Percentiles rank a stretch among this genome's conserved stretches.
phyloP scores from a whole-genome alignment of 768 basidiomycete genomes.

The Cystofilobasidium ferigula region DNA sequence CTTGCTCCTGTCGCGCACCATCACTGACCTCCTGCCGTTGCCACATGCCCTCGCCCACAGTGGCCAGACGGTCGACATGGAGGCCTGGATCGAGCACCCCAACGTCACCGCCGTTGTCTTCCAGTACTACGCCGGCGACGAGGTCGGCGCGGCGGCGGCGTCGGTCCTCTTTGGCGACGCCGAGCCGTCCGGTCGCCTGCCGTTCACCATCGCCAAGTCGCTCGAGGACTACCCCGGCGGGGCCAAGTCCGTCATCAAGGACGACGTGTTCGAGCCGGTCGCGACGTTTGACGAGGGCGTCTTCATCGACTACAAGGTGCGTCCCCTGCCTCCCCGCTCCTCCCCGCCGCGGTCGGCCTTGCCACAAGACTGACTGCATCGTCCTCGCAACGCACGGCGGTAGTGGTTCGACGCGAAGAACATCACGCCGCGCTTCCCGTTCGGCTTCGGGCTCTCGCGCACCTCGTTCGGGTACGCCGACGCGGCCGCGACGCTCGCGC shows the following conservation, averaged over 20 bases:
- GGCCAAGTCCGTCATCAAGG: slow-evolving; percentile 2
- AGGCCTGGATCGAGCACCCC: slow-evolving; percentile 20
- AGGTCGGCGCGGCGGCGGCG: slow-evolving; percentile 58
- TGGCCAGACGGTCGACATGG: slow-evolving; percentile 24
- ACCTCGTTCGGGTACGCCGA: slow-evolving; percentile 34
- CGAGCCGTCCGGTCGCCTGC: slow-evolving; percentile 62
- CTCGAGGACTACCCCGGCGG: slow-evolving; percentile 47
- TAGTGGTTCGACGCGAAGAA: slow-evolving; percentile 43
- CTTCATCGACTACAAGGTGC: slow-evolving; percentile 24
- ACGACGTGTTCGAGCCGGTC: slow-evolving; percentile 13
- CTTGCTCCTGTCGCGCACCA: too few species aligned
- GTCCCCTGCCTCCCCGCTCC: not conserved
- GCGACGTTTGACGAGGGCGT: slow-evolving; percentile 17
- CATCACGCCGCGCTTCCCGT: slow-evolving; percentile 37
- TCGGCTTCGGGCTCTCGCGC: slow-evolving; percentile 28
- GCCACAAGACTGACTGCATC: too few species aligned
- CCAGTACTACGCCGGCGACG: slow-evolving; percentile 43
- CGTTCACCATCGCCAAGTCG: slow-evolving; percentile 64
- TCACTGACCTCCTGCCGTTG: not conserved
- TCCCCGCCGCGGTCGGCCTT: too few species aligned
- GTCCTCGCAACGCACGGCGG: too few species aligned
- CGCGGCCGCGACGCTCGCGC: slow-evolving; percentile 29
- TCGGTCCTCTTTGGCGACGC: slow-evolving; percentile 60
- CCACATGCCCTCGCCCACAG: slow-evolving; percentile 4
- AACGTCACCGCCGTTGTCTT: slow-evolving; percentile 24